These are phyloP conservation scores for Nicotiana tomentosiformis DNA, from an alignment of 257 asterid genomes.

Conservation along the genomic window DNA sequence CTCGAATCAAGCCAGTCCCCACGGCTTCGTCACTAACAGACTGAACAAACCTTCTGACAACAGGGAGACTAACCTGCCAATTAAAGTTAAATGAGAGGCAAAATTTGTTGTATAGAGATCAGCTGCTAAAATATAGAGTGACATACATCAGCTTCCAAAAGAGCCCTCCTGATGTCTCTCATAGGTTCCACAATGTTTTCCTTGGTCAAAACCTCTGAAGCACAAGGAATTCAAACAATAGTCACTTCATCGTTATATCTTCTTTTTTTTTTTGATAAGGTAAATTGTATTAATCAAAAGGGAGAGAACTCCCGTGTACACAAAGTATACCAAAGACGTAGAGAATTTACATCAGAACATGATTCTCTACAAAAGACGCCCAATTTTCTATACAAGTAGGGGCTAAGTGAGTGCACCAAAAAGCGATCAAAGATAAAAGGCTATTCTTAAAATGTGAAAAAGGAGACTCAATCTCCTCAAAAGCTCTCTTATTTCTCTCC, in stretches of 20 bases:
- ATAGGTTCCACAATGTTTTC: conserved; percentile 95
- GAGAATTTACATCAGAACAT: no score
- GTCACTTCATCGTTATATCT: not conserved
- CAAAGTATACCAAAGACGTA: no score
- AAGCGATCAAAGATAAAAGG: no score
- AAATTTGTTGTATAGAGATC: not conserved
- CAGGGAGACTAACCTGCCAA: conserved; percentile 96
- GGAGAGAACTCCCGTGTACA: no score
- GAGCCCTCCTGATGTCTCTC: conserved; percentile 95
- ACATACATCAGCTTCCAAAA: conserved; percentile 94
- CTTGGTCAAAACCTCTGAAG: conserved; percentile 85
- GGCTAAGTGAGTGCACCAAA: no score
- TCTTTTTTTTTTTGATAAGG: no score
- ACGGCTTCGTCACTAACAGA: conserved; percentile 84
- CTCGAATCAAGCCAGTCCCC: conserved; percentile 86
- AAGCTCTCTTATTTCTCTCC: no score
- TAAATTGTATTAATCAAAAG: no score
- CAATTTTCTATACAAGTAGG: no score
- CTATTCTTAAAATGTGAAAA: no score
- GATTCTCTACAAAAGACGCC: no score
- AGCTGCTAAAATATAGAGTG: conserved; percentile 1
- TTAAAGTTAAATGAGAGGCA: not conserved
- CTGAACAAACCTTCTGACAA: conserved; percentile 94
- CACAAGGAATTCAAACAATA: conserved; percentile 2
- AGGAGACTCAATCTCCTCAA: no score